Evolutionary conservation across 2,329 filamentous ascomycete species (phyloP).

Genomic region (Juglanconis sp.): DNA sequence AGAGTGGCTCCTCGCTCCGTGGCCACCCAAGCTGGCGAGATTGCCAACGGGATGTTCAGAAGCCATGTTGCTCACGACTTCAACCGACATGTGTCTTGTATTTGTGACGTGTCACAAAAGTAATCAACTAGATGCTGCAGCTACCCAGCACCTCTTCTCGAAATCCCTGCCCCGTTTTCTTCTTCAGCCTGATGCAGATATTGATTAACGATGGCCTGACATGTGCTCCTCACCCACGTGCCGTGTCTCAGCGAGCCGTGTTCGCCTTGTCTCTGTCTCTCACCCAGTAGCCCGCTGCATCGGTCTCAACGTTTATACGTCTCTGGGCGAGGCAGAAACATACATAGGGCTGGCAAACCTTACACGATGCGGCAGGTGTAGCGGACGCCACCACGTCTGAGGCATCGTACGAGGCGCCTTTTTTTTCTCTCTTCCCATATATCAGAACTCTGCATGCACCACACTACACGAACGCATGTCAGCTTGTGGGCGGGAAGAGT

Average conservation of each 20-base stretch:
- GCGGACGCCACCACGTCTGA: too few relatives aligned
- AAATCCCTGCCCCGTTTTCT: too few relatives aligned
- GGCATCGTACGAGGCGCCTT: too few relatives aligned
- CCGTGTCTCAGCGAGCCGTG: not conserved
- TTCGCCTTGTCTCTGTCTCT: not conserved
- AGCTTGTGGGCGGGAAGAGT: too few relatives aligned
- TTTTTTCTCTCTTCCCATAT: too few relatives aligned
- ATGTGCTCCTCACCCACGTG: not conserved
- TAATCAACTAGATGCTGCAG: not conserved
- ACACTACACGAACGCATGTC: too few relatives aligned
- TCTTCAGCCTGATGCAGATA: not conserved
- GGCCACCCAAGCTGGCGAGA: not conserved
- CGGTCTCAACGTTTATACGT: not conserved
- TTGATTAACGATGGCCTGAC: not conserved
- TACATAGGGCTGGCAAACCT: not conserved
- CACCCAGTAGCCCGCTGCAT: not conserved
- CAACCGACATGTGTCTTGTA: not conserved
- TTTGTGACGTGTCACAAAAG: constrained; percentile 8
- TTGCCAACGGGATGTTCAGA: too few relatives aligned
- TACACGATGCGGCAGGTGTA: too few relatives aligned
- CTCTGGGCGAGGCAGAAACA: not conserved
- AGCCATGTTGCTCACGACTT: not conserved
- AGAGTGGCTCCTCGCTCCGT: not conserved
- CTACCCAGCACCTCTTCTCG: not conserved
- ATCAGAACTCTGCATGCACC: too few relatives aligned